Percentiles rank a stretch among this genome's conserved stretches.
These are phyloP conservation scores for Amanita pallidorosea DNA, from an alignment of 768 basidiomycete species.

Conservation along the genomic window DNA sequence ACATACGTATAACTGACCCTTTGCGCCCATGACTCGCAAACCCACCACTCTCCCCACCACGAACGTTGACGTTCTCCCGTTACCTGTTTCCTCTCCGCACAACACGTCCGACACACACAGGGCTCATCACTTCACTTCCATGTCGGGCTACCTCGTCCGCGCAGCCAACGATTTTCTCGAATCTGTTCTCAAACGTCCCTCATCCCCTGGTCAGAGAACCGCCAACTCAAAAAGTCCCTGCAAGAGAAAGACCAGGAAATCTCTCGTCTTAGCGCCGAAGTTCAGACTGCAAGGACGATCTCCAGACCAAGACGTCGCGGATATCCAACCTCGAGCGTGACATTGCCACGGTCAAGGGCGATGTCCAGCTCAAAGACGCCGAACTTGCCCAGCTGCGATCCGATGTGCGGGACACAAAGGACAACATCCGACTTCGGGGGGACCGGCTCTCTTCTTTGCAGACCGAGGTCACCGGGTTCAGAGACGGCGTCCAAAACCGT, in stretches of 20 bases:
- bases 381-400: background rate
- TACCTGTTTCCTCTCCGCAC: background rate
- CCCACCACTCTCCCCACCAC: background rate
- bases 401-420: slow-evolving; percentile 4
- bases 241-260: slow-evolving; percentile 4
- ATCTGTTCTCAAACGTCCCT: slow-evolving; percentile 4
- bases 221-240: slow-evolving; percentile 1
- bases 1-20: slow-evolving; percentile 1
- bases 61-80: background rate
- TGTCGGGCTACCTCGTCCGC: slow-evolving; percentile 4
- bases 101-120: background rate
- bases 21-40: background rate
- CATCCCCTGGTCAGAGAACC: slow-evolving; percentile 2
- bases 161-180: slow-evolving; percentile 4
- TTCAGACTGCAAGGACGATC: background rate
- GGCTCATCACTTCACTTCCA: background rate
- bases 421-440: background rate
- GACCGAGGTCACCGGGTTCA: background rate
- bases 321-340: background rate
- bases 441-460: background rate
- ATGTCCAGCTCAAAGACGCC: background rate
- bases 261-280: background rate
- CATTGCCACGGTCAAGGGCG: background rate
- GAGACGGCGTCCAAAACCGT: slow-evolving; percentile 2
- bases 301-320: background rate